Evolutionary conservation across 305 asterid genomes (phyloP).

Genomic region (Plantago coronopus): DNA sequence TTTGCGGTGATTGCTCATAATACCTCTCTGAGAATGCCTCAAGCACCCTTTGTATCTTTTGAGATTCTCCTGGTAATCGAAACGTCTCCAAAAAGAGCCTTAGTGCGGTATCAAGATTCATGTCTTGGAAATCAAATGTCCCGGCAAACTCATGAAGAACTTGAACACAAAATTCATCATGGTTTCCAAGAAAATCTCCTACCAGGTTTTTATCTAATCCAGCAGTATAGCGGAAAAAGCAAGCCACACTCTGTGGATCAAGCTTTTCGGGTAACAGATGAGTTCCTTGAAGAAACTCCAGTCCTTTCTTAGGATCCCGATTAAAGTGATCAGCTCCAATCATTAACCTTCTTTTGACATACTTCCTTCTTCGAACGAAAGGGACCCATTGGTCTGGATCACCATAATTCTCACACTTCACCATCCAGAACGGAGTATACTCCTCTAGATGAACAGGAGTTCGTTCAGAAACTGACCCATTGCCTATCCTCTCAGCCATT

Average conservation of each 20-base stretch:
- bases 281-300: conserved; percentile 96
- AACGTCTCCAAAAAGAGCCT: conserved; percentile 93
- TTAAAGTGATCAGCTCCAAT: conserved; percentile 99
- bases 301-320: conserved; percentile 95
- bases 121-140: conserved; percentile 93
- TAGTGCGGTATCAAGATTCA: conserved; percentile 91
- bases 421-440: conserved; percentile 95
- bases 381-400: conserved; percentile 95
- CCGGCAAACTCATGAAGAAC: conserved; percentile 92
- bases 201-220: conserved; percentile 96
- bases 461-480: conserved; percentile 67
- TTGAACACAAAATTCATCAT: conserved; percentile 88
- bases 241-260: conserved; percentile 98
- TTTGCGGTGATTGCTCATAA: conserved; percentile 84
- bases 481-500: conserved; percentile 98
- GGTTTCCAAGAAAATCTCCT: conserved; percentile 95
- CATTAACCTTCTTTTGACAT: conserved; percentile 91
- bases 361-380: conserved; percentile 79
- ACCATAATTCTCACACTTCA: conserved; percentile 77
- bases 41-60: conserved; percentile 94
- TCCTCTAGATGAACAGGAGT: conserved; percentile 62
- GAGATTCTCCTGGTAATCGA: conserved; percentile 97
- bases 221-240: conserved; percentile 96
- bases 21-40: conserved; percentile 98
- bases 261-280: conserved; percentile 96